Conservation (phyloP, 768 basidiomycete species). For the Mycena albidolilacea region DNA sequence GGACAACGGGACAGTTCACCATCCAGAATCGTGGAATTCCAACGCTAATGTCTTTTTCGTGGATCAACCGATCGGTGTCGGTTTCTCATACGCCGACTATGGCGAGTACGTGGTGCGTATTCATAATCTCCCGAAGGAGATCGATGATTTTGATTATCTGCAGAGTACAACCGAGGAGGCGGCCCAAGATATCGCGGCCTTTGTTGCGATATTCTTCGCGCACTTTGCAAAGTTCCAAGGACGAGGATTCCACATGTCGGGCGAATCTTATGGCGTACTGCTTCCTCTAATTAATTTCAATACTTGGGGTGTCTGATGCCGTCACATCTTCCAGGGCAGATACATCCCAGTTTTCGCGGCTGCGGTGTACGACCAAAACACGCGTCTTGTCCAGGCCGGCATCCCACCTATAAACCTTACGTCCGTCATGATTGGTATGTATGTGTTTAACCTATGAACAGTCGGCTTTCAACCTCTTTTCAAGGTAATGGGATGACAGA, state of each 20-base stretch:
- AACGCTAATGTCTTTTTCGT: conserved; percentile 59
- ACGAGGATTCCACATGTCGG: conserved; percentile 60
- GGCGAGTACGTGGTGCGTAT: not conserved
- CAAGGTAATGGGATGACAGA: conserved; percentile 62
- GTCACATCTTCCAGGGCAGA: conserved; percentile 55
- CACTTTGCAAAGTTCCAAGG: conserved; percentile 68
- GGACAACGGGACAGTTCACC: conserved; percentile 55
- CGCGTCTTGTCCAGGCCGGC: conserved; percentile 55
- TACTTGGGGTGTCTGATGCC: no score
- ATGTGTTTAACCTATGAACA: not conserved
- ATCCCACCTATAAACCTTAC: conserved; percentile 64
- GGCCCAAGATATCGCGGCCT: conserved; percentile 66
- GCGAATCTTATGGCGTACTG: conserved; percentile 68
- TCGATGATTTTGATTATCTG: not conserved
- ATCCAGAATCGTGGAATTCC: conserved; percentile 65
- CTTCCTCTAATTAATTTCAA: not conserved
- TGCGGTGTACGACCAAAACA: conserved; percentile 65
- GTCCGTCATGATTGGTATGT: conserved; percentile 64
- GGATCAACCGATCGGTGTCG: conserved; percentile 45
- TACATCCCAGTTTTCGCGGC: conserved; percentile 68
- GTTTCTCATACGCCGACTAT: conserved; percentile 55
- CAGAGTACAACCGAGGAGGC: conserved; percentile 67
- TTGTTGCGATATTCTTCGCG: conserved; percentile 69
- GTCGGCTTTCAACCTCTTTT: not conserved
- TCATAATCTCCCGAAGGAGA: not conserved